phyloP scores from a whole-genome alignment of 306 rosid species.

The Acacia melanoxylon region DNA sequence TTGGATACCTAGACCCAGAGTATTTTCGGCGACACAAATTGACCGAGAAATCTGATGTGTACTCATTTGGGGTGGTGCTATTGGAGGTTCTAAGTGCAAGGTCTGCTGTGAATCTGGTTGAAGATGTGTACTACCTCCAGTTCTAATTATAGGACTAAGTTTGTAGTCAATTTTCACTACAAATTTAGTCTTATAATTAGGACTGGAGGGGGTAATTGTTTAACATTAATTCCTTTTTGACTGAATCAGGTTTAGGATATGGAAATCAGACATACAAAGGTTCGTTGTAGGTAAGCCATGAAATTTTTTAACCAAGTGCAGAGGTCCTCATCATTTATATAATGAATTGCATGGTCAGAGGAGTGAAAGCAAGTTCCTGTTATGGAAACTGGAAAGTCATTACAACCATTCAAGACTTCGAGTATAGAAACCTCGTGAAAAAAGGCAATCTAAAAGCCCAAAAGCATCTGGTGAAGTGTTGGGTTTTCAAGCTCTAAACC shows the following conservation, averaged over 20 bases:
- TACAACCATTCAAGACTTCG: background rate
- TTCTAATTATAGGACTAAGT: no score
- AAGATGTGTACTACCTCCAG: no score
- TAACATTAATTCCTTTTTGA: background rate
- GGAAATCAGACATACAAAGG: background rate
- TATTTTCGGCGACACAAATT: conserved; percentile 27
- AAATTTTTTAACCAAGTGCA: background rate
- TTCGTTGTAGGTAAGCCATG: background rate
- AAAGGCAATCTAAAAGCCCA: background rate
- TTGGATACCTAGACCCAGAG: conserved; percentile 47
- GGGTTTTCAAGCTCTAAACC: background rate
- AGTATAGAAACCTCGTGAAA: background rate
- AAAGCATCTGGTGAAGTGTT: background rate
- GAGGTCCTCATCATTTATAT: background rate
- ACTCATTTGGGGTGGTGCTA: conserved; percentile 52
- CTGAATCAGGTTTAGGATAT: background rate
- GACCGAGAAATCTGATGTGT: conserved; percentile 47
- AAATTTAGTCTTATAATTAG: no score
- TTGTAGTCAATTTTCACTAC: no score
- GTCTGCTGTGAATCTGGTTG: conserved; percentile 26
- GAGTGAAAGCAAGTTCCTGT: background rate
- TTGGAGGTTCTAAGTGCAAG: conserved; percentile 40
- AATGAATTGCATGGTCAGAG: background rate
- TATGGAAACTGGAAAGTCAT: background rate
- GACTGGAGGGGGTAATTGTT: no score